Conservation (phyloP, 352 stramenopile genomes). For the Poterioochromonas sp. region DNA sequence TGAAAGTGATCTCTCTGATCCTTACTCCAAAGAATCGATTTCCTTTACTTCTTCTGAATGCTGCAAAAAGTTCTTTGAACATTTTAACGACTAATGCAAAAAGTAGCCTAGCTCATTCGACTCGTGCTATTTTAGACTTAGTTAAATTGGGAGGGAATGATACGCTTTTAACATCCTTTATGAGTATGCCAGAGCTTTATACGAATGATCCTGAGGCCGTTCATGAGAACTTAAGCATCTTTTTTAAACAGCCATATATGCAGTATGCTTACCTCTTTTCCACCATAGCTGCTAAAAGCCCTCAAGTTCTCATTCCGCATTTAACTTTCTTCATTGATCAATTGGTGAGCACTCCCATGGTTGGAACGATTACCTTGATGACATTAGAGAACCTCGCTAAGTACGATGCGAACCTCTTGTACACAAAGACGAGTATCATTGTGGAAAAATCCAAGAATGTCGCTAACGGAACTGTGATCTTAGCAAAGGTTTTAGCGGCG, state of each 20-base stretch:
- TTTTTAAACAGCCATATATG: slow-evolving; percentile 2
- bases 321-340: not conserved
- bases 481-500: not conserved
- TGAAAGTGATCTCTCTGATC: not conserved
- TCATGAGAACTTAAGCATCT: not conserved
- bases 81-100: not conserved
- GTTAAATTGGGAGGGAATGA: not conserved
- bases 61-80: not conserved
- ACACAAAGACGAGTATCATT: not conserved
- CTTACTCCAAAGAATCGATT: not conserved
- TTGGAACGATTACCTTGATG: not conserved
- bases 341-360: not conserved
- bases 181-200: not conserved
- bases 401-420: not conserved
- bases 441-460: not conserved
- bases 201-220: not conserved
- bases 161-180: not conserved
- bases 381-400: not conserved
- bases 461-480: not conserved
- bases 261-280: not conserved
- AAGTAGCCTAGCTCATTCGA: not conserved
- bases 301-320: not conserved
- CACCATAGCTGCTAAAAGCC: not conserved
- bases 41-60: not conserved
- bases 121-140: not conserved